These are phyloP conservation scores for Penicillium bovifimosum DNA, from an alignment of 495 filamentous ascomycete genomes.

Conservation along the genomic window DNA sequence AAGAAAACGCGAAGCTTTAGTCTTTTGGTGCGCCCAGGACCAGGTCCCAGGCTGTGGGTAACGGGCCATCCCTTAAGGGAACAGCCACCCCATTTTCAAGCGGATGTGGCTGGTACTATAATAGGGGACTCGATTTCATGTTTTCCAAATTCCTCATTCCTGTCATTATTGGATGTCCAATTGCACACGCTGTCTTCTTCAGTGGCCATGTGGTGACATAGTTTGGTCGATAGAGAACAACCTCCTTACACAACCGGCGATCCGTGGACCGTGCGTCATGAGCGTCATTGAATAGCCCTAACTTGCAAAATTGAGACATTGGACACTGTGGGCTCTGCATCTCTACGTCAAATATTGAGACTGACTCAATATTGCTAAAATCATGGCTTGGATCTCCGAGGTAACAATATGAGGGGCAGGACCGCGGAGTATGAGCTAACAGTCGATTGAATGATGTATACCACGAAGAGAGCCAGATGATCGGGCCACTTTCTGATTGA, in stretches of 20 bases:
- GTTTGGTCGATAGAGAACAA: not conserved
- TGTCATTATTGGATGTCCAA: not conserved
- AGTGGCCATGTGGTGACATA: not conserved
- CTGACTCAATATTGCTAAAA: not conserved
- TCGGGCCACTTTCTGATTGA: not conserved
- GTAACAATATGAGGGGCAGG: constrained; percentile 2
- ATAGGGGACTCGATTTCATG: not conserved
- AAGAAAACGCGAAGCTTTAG: not conserved
- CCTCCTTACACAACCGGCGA: constrained; percentile 10
- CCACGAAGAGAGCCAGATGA: not conserved
- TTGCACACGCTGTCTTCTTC: not conserved
- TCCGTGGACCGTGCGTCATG: constrained; percentile 12
- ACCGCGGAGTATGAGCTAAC: not conserved
- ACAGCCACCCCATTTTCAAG: not conserved
- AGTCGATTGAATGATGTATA: constrained; percentile 3
- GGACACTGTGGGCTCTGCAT: not conserved
- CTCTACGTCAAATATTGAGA: not conserved
- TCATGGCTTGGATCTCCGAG: not conserved
- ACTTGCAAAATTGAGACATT: constrained; percentile 4
- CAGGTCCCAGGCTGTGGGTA: not conserved
- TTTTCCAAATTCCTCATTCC: too few relatives aligned
- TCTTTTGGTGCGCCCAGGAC: not conserved
- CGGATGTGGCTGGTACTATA: not conserved
- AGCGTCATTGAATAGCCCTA: constrained; percentile 14
- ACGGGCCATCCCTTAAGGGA: not conserved